Conservation (phyloP, 139 green algal species). For the Chloropicon primus region DNA sequence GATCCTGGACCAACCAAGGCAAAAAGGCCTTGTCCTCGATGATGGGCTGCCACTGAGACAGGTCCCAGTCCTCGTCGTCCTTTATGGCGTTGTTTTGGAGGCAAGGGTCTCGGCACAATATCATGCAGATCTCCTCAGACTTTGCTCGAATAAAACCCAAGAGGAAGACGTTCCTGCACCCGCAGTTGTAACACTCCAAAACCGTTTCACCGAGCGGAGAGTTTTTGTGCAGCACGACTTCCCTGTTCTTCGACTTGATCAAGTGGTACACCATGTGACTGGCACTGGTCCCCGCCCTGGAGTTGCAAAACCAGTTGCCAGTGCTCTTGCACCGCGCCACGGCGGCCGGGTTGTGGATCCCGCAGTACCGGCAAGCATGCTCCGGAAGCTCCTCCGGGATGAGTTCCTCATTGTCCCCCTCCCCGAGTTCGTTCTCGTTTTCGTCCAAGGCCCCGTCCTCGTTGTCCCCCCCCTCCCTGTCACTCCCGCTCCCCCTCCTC, state of each 20-base stretch:
- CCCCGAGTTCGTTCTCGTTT: background rate
- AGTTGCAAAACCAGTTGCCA: slow-evolving; percentile 94
- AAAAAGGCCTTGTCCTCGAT: slow-evolving; percentile 81
- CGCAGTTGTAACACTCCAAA: slow-evolving; percentile 91
- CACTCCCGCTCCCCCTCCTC: too few species aligned
- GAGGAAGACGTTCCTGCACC: slow-evolving; percentile 82
- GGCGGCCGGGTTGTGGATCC: slow-evolving; percentile 67
- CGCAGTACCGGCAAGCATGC: slow-evolving; percentile 70
- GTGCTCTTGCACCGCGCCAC: slow-evolving; percentile 82
- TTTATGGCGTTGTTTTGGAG: slow-evolving; percentile 8
- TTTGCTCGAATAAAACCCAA: slow-evolving; percentile 85
- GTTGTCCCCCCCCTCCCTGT: background rate
- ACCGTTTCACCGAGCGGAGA: slow-evolving; percentile 81
- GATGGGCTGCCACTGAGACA: slow-evolving; percentile 82
- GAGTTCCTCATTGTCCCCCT: background rate
- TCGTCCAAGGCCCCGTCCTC: background rate
- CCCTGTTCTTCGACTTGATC: slow-evolving; percentile 54
- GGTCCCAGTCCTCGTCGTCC: slow-evolving; percentile 64
- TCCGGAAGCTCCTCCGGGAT: background rate
- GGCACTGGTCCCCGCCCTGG: slow-evolving; percentile 40
- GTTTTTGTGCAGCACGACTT: slow-evolving; percentile 83
- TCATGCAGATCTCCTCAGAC: slow-evolving; percentile 74
- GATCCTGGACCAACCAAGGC: slow-evolving; percentile 77
- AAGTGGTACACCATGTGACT: slow-evolving; percentile 85
- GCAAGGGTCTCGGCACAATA: slow-evolving; percentile 68